Conservation (phyloP, 371 early-diverging fungal species). For the Rhizopus sp. region DNA sequence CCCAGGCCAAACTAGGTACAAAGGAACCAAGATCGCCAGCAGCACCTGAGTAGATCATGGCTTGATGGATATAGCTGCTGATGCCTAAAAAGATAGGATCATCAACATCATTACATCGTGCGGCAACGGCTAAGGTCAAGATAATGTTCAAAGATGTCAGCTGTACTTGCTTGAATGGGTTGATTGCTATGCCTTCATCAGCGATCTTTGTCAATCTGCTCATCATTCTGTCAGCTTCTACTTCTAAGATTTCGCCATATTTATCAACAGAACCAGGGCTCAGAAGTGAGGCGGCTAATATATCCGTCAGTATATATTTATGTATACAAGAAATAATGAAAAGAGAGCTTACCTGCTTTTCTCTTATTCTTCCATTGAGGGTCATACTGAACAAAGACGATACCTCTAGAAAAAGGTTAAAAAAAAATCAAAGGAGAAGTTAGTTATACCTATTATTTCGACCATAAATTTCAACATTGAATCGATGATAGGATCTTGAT, state of each 20-base stretch:
- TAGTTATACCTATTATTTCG: conserved; percentile 12
- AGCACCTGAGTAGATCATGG: neutral
- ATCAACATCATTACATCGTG: neutral
- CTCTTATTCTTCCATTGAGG: conserved; percentile 1
- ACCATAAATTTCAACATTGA: conserved; percentile 15
- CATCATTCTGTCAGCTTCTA: neutral
- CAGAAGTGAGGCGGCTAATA: conserved; percentile 9
- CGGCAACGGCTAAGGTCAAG: conserved; percentile 5
- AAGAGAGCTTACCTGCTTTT: conserved; percentile 7
- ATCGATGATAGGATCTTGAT: conserved; percentile 18
- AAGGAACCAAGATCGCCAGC: conserved; percentile 21
- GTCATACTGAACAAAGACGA: conserved; percentile 13
- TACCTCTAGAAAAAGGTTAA: conserved; percentile 1
- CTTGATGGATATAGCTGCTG: neutral
- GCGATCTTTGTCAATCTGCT: neutral
- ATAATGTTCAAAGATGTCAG: conserved; percentile 14
- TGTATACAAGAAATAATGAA: too few species aligned
- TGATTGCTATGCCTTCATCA: neutral
- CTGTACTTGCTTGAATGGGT: conserved; percentile 8
- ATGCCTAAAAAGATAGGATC: conserved; percentile 13
- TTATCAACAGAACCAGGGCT: conserved; percentile 11
- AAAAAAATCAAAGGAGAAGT: neutral
- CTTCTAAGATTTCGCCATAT: conserved; percentile 1
- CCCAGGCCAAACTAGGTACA: conserved; percentile 16
- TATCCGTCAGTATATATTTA: neutral